phyloP scores from a whole-genome alignment of 1,284 basidiomycete genomes.

The Ustilago sp. region DNA sequence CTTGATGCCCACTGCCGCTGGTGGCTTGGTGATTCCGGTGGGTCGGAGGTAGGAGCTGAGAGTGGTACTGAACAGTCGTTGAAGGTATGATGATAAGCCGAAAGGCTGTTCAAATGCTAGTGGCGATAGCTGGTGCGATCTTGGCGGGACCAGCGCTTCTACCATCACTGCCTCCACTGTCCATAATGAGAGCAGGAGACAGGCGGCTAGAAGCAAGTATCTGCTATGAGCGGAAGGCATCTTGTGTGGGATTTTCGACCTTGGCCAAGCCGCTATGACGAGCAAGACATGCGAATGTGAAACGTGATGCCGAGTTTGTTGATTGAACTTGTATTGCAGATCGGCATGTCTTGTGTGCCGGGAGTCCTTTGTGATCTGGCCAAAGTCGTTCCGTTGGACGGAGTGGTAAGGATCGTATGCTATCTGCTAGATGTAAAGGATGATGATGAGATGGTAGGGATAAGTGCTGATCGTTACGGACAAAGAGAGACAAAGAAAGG shows the following conservation, averaged over 20 bases:
- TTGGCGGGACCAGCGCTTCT: constrained; percentile 28
- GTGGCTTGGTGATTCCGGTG: background rate
- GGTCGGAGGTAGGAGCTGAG: constrained; percentile 5
- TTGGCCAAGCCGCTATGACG: constrained; percentile 2
- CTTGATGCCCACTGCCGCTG: constrained; percentile 11
- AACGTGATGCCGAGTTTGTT: background rate
- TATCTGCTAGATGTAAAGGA: background rate
- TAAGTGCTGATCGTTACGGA: background rate
- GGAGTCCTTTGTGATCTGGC: background rate
- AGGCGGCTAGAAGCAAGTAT: constrained; percentile 13
- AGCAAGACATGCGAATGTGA: constrained; percentile 8
- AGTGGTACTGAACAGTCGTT: constrained; percentile 18
- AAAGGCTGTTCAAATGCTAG: constrained; percentile 28
- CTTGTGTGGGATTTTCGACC: constrained; percentile 6
- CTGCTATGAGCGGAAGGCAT: constrained; percentile 10
- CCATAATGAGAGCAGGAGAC: constrained; percentile 14
- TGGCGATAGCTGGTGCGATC: background rate
- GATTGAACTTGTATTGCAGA: background rate
- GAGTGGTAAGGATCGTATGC: background rate
- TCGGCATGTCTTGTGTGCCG: background rate
- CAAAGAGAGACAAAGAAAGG: background rate
- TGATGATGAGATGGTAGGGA: background rate
- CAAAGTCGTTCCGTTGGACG: background rate
- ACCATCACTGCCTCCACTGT: constrained; percentile 21
- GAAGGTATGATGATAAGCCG: constrained; percentile 27